Evolutionary conservation across 75 land plant species (phyloP), one percentile per base, ranked within the genome.

Genomic region (Pinus albicaulis): DNA sequence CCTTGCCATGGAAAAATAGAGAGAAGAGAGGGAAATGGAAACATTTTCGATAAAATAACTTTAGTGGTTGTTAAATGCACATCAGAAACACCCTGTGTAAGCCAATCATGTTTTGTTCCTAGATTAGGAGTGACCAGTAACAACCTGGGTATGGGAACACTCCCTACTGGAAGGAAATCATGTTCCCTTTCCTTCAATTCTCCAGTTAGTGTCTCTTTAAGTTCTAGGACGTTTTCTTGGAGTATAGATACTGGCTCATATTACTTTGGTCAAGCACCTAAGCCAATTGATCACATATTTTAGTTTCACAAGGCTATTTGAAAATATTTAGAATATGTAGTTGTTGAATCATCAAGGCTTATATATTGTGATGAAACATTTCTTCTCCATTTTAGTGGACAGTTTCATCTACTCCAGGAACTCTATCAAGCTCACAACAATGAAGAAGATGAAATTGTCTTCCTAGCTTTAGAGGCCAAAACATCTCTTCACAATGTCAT

Each of bases 401-500:
- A n/a, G n/a, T n/a, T n/a, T n/a, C n/a, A n/a, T n/a, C n/a, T n/a
- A n/a, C n/a, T n/a, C n/a, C n/a, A n/a, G n/a, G n/a, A n/a, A n/a
- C n/a, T n/a, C n/a, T n/a, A n/a, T n/a, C n/a, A n/a, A n/a, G n/a
- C n/a, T n/a, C n/a, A n/a, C 52, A 94, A 94, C 78, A 92, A 92
- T 85, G 94, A 94, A n/a, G 98, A 94, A 76, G 98, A 94, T 86
- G 94, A 91, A 16, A 94, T 94, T 63, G 94, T 92, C 8, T 94
- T 92, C 74, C 98, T 94, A 57, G 98, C 94, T 36, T 77, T 94
- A 56, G 98, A 94, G 80, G 77, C 92, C 10, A 94, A 85, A 78
- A 94, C 90, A 72, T 64, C 92, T 15, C 94, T 94, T 82, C 94
- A 90, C 65, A 94, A 94, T 80, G 91, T 94, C 11, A 94, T 92